Evolutionary conservation across 108 stramenopile genomes (phyloP), one percentile per base, ranked within the genome.

Genomic region (Thalassiosira profunda): DNA sequence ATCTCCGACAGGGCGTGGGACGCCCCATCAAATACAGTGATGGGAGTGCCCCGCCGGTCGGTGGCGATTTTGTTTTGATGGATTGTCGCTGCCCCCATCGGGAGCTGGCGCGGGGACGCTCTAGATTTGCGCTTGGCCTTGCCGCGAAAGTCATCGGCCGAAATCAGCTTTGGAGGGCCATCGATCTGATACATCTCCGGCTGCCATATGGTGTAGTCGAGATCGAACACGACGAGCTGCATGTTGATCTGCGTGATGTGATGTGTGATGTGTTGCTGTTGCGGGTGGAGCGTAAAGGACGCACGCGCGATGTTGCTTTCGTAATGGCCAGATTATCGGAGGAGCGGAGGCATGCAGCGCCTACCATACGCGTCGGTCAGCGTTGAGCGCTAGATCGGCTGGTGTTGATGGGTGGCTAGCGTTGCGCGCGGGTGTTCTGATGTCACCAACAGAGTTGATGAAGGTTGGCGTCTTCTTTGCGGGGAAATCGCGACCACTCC

Each of bases 141-240:
- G 21, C 64, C 64, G 3, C 33, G 54, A 12, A 46, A 67, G 10
- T 66, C 64, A 17, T 73, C 64, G 12, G 58, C 14, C 12, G 38
- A 25, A 2, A 57, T 28, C 11, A 73, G 55, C 74, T 41, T 62
- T 17, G 65, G 69, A 14, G 68, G 69, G 0, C 75, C 67, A 62
- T 62, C 55, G 41, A 87, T 66, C 45, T 83, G 70, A 44, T 81
- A 83, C 74, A 85, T 76, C 54, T 85, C 79, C 20, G 84, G 45
- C 25, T 37, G 66, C 84, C 85, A 86, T 28, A 87, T 34, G 23
- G 83, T 84, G 36, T 53, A 83, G 53, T 86, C 86, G 12, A 88
- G 80, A 63, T 88, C 84, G 70, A 88, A 81, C 24, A 83, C 84
- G 7, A 86, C 82, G 41, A 84, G 72, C 34, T 81, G 75, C 63